A percentile compares a stretch with the other conserved stretches of the same genome.
Conservation (phyloP, 805 yeast species). For the Clavispora phyllophila region DNA sequence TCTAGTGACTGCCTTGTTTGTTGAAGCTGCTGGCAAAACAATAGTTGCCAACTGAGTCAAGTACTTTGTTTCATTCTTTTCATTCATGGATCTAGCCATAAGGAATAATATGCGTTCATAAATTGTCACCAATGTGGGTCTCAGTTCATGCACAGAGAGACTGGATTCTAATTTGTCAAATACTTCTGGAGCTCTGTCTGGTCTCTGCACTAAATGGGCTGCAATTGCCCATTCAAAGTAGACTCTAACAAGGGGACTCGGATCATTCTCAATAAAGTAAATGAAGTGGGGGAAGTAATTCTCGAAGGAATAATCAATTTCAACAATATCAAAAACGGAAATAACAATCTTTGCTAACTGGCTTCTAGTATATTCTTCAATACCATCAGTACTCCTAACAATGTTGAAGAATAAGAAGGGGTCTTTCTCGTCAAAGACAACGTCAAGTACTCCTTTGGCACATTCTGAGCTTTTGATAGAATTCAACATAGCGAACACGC, state of each 20-base stretch:
- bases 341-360: constrained; percentile 51
- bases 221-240: constrained; percentile 79
- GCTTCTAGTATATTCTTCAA: constrained; percentile 64
- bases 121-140: constrained; percentile 55
- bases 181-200: constrained; percentile 10
- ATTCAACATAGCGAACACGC: constrained; percentile 44
- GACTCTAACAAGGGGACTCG: constrained; percentile 71
- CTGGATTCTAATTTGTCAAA: constrained; percentile 17
- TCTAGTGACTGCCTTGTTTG: constrained; percentile 76
- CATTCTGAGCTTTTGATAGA: constrained; percentile 22
- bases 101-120: constrained; percentile 61
- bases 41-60: constrained; percentile 41
- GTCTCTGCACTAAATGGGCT: constrained; percentile 29
- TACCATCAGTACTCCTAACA: constrained; percentile 55
- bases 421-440: constrained; percentile 32
- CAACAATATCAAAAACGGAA: constrained; percentile 34
- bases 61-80: constrained; percentile 23
- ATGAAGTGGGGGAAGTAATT: constrained; percentile 32
- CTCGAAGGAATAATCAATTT: constrained; percentile 7
- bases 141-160: constrained; percentile 16
- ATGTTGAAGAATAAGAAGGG: constrained; percentile 45
- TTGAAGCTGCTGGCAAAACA: constrained; percentile 68
- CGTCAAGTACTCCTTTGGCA: constrained; percentile 28
- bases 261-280: constrained; percentile 44
- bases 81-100: constrained; percentile 35